Percentiles rank a stretch among this genome's conserved stretches.
Evolutionary conservation across 169 alveolate species (phyloP).

Genomic region (Cyclospora cayetanensis): DNA sequence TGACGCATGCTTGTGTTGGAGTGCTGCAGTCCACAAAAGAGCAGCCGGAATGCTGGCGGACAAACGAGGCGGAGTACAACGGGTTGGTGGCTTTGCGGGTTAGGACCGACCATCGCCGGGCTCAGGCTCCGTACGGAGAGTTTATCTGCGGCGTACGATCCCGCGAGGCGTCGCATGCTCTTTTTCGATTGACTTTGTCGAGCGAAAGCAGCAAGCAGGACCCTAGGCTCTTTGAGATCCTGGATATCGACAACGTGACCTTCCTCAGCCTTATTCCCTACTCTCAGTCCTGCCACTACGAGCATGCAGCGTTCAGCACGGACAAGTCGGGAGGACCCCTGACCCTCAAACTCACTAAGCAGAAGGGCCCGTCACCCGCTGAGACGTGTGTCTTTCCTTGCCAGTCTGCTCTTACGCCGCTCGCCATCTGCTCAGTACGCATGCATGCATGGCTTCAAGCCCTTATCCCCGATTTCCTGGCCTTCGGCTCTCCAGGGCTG

Average conservation of each 20-base stretch:
- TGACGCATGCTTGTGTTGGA: not conserved
- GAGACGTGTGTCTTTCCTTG: not conserved
- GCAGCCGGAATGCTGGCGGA: slow-evolving; percentile 11
- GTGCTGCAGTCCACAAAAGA: not conserved
- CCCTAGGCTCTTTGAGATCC: not conserved
- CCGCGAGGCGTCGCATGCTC: not conserved
- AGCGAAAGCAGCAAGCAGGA: slow-evolving; percentile 2
- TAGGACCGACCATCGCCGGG: not conserved
- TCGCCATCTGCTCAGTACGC: not conserved
- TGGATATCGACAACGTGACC: not conserved
- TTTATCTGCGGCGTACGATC: slow-evolving; percentile 16
- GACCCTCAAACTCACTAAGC: not conserved
- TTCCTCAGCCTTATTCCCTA: not conserved
- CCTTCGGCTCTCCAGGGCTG: too few relatives aligned
- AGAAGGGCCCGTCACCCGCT: not conserved
- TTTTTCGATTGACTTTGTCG: not conserved
- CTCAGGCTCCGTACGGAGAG: not conserved
- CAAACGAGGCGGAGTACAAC: not conserved
- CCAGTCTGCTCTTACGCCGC: not conserved
- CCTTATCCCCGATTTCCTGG: too few relatives aligned
- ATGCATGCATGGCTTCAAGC: too few relatives aligned
- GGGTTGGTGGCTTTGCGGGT: not conserved
- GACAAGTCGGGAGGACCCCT: not conserved
- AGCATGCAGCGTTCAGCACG: not conserved
- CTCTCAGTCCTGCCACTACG: not conserved